A percentile compares a stretch with the other conserved stretches of the same genome.
These are phyloP conservation scores for Gentiana straminea DNA, from an alignment of 257 asterid genomes.

Conservation along the genomic window DNA sequence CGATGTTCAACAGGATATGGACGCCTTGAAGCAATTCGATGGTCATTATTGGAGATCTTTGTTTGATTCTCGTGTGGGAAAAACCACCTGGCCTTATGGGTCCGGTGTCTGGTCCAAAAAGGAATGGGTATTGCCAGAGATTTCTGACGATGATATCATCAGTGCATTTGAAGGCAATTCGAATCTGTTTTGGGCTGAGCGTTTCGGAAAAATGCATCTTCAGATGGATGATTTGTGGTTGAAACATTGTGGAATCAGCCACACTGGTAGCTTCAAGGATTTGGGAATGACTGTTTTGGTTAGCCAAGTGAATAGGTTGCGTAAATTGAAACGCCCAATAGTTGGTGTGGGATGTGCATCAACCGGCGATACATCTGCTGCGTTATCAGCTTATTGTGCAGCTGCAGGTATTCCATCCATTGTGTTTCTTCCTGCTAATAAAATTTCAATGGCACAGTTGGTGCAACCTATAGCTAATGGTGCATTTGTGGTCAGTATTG, in stretches of 20 bases:
- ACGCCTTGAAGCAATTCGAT: slow-evolving; percentile 58
- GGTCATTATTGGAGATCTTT: slow-evolving; percentile 71
- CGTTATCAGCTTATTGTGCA: slow-evolving; percentile 72
- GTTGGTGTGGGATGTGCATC: slow-evolving; percentile 89
- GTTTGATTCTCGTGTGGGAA: slow-evolving; percentile 75
- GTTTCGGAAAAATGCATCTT: slow-evolving; percentile 67
- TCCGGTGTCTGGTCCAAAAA: slow-evolving; percentile 91
- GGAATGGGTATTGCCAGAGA: slow-evolving; percentile 79
- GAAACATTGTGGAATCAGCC: slow-evolving; percentile 78
- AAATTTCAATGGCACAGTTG: slow-evolving; percentile 62
- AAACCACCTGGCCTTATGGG: slow-evolving; percentile 83
- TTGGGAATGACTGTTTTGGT: slow-evolving; percentile 82
- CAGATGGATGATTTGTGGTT: slow-evolving; percentile 84
- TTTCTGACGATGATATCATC: slow-evolving; percentile 55
- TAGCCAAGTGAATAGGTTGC: slow-evolving; percentile 63
- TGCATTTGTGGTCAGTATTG: slow-evolving; percentile 73
- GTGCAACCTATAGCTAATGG: slow-evolving; percentile 95
- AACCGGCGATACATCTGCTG: slow-evolving; percentile 79
- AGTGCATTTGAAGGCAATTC: slow-evolving; percentile 77
- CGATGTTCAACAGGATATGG: slow-evolving; percentile 77
- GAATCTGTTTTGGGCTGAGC: slow-evolving; percentile 80
- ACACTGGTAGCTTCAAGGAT: slow-evolving; percentile 78
- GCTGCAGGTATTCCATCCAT: slow-evolving; percentile 77
- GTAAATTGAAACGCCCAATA: slow-evolving; percentile 59
- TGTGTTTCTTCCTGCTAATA: slow-evolving; percentile 64